Conservation (phyloP, 495 filamentous ascomycete genomes). For the Cercophora samala region DNA sequence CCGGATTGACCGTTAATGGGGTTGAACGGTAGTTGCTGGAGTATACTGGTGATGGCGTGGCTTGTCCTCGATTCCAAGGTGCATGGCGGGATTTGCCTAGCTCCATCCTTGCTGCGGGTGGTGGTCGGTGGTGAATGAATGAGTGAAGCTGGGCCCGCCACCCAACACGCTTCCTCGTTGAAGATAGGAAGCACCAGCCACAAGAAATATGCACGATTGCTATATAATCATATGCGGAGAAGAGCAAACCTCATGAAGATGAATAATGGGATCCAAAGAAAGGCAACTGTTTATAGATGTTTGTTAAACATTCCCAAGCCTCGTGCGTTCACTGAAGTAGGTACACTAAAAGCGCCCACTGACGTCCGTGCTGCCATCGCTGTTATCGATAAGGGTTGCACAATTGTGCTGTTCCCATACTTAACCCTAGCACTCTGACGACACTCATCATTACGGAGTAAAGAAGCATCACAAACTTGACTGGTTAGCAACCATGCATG, state of each 20-base stretch:
- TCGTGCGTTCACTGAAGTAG: neutral
- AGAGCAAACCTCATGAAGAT: neutral
- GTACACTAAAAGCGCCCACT: neutral
- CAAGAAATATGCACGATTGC: neutral
- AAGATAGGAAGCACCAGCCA: neutral
- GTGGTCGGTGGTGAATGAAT: neutral
- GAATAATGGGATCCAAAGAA: neutral
- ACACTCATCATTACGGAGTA: neutral
- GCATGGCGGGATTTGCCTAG: neutral
- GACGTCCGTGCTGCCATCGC: neutral
- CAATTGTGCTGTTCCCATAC: neutral
- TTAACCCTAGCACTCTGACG: neutral
- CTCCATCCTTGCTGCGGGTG: too few relatives aligned
- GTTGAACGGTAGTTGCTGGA: neutral
- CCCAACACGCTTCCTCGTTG: neutral
- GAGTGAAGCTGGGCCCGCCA: neutral
- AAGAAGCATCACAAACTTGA: neutral
- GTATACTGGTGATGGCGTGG: neutral
- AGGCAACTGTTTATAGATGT: neutral
- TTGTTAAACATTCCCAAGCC: neutral
- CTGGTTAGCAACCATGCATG: too few relatives aligned
- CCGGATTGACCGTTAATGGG: neutral
- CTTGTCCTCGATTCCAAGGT: neutral
- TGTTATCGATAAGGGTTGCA: neutral
- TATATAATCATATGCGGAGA: neutral